Evolutionary conservation across 352 stramenopile species (phyloP), one percentile per base, ranked within the genome.

Genomic region (Phytophthora macrochlamydospora): DNA sequence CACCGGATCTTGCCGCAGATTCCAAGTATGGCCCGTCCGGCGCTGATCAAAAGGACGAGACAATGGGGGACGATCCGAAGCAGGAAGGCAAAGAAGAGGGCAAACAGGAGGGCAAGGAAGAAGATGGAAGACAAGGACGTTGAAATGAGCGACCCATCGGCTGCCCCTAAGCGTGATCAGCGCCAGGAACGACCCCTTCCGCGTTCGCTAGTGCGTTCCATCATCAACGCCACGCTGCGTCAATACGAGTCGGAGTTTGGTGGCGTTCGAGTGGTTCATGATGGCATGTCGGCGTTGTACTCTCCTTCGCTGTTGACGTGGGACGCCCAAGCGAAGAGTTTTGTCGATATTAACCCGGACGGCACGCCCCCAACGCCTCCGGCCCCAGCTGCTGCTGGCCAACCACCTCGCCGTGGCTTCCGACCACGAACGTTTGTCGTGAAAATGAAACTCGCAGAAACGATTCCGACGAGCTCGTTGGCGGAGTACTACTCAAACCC

Each of bases 381-480:
- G 11, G 14, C 59, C 9, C 61, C 29, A 11, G 14, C 53, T 28
- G 48, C 64, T 55, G 29, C 7, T 43, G 49, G 31, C 24, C 7
- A 18, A 33, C 29, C 28, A 12, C 44, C 61, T 57, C 49, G 59
- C 32, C 72, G 76, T 12, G 55, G 50, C 2, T 56, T 46, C 24
- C 18, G 48, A 0, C 73, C 77, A 31, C 59, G 62, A 14, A 84
- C 75, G 0, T 91, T 89, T 62, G 67, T 78, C 12, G 71, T 88
- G n/a, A 79, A 74, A 14, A 71, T 89, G 31, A 84, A 85, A 49
- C 57, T 76, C 1, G 76, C 77, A 0, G 75, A 88, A 53, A 69
- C 67, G 2, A 83, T 87, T 37, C 58, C 59, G 4, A 63, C 85
- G 50, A 55, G 48, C 6, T 63, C 68, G 3, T 48, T 87, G 18